Base-by-base conservation (phyloP, 1,139 yeast species). In the Wickerhamomyces sp. region DNA sequence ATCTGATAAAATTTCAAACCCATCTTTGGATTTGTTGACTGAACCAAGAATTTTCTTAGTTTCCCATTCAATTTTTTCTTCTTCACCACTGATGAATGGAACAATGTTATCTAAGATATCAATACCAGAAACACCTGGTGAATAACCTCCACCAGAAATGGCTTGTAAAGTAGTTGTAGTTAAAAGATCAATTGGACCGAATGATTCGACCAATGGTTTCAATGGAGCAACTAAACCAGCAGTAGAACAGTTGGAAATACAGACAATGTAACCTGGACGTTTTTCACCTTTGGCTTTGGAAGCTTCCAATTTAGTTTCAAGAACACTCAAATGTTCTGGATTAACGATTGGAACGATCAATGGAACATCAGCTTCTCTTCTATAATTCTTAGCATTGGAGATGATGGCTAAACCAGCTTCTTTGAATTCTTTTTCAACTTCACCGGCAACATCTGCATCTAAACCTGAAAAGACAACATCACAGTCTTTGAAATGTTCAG, bases 51-150 rank as follows among this genome's bases (percentile, higher is more conserved):
- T 93, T 73, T 93, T 93, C 66, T 88, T 87, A 45, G 99, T 90
- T 72, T 93, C 99, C 95, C 95, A 90, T 70, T 94, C 99, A 57
- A 93, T 89, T 72, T 93, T 93, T 57, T 94, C 99, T 71, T 93
- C 99, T 70, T 93, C 99, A 42, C 99, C 97, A 51, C 93, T 77
- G 61, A 93, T 93, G 74, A 73, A 91, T 41, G 99, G 99, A 46
- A 93, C 89, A 57, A 93, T 77, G 71, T 93, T 93, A 70, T 93
- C 99, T 60, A 93, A 76, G 45, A 93, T 82, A 63, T 93, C 98
- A 69, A 93, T 91, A 50, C 95, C 94, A 29, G 96, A 81, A 44
- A 91, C 96, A 65, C 99, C 99, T 40, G 99, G 99, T 13, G 96
- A 87, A 67, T 88, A 93, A 2, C 99, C 99, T 29, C 95, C 99